Base-by-base conservation (phyloP, 2,329 filamentous ascomycete species). In the Xylariaceae sp. region DNA sequence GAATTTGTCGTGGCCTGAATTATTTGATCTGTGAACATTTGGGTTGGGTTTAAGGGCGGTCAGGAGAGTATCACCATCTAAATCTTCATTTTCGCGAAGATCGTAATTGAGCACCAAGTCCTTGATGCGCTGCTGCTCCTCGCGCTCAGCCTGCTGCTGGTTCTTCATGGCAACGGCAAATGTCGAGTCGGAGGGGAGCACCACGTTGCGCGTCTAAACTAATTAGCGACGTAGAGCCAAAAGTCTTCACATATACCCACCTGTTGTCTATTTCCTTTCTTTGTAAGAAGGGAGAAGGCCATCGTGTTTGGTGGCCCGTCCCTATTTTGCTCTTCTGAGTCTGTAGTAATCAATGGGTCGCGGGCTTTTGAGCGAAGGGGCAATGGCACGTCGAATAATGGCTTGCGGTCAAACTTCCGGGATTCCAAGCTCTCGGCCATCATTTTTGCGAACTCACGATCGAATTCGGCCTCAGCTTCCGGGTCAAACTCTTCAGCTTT, bases 121-220 rank as follows among this genome's bases (percentile, higher is more conserved):
- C 76, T 99, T 99, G 82, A 99, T 99, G 58, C 94, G 88, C 71
- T 96, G 91, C 71, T 99, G 92, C 71, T 99, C 95, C 68, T 96
- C 94, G 49, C 88, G 87, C 69, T 97, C 92, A 2, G 91, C 92
- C 72, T 95, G 88, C 69, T 96, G 92, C 74, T 97, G 92, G 56
- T 83, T 91, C 69, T 90, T 94, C 91, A 99, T 94, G 41, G 94
- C 94, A 61, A 97, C 82, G 5, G 94, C 94, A 72, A 99, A 96
- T 47, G 85, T 92, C 0, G 94, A 97, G 70, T 99, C 89, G 1
- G 92, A 86, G 9, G 88, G 88, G 45, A 97, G 77, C 65, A 94
- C 91, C 63, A 97, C 92, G 5, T 89, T 94, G 47, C 89, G 88
- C 19, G 92, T 96, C 89, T 95, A 64, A 29, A 51, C 12, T 10